Evolutionary conservation across 768 basidiomycete species (phyloP), one percentile per base, ranked within the genome.

Genomic region (Tylopilus balloui): DNA sequence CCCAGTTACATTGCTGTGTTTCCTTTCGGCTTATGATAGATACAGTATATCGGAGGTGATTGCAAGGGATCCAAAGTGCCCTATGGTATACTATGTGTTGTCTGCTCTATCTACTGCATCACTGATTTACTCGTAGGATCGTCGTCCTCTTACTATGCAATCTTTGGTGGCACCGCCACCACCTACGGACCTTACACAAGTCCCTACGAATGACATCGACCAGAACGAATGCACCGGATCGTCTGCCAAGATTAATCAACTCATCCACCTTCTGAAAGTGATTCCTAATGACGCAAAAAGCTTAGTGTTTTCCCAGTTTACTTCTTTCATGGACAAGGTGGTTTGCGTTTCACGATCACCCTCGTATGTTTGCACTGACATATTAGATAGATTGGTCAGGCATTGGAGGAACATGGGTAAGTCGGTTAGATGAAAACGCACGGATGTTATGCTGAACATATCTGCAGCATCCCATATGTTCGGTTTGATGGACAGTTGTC

Each of bases 261-360:
- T 94, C 14, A 63, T 91, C 19, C 78, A 86, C 45, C 75, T 92
- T 36, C 73, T 94, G 36, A 72, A 77, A 52, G 66, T 92, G 12
- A 86, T 81, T 6, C 86, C 87, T 1, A 51, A 57, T 4, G 77
- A 73, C 1, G 86, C 91, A 53, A 94, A 94, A 65, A 85, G 86
- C 3, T 71, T 94, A 3, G 89, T 94, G 1, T 94, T 94, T 62
- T 91, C 88, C 3, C 92, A 94, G 58, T 94, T 92, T 59, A 94
- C 90, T 4, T 78, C 81, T 3, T 92, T 90, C 69, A 65, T 92
- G 45, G 84, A 89, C 69, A 86, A 89, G 71, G 89, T 85, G 52
- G 42, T 23, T n/a, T 25, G 27, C 35, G 4, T 29, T 29, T 31
- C 29, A 21, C 3, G 9, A 14, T 6, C 2, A 23, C 25, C 17